Conservation (phyloP, 805 yeast species). For the Pichia nanzhaoensis region DNA sequence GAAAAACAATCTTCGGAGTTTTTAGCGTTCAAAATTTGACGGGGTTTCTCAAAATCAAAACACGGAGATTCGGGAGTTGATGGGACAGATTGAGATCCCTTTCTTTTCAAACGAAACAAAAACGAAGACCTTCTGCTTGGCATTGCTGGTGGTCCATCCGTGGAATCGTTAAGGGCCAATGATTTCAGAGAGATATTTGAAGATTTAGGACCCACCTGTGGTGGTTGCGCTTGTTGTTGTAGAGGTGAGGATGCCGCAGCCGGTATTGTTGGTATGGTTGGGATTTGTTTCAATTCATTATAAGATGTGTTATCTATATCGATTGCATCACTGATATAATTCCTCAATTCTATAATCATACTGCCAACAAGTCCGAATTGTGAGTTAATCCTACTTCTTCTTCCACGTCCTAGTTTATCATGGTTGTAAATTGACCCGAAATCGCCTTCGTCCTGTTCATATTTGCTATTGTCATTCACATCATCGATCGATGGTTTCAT, state of each 20-base stretch:
- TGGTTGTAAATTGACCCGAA: neutral
- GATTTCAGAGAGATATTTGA: neutral
- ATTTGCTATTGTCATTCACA: neutral
- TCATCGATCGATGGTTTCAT: neutral
- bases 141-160: neutral
- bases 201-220: neutral
- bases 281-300: too few relatives aligned
- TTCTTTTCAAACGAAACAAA: constrained; percentile 1
- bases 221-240: neutral
- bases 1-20: neutral
- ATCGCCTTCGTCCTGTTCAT: neutral
- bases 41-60: constrained; percentile 3
- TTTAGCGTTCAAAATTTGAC: neutral
- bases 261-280: neutral
- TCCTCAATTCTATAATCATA: neutral
- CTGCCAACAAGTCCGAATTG: constrained; percentile 5
- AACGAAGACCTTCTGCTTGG: constrained; percentile 5
- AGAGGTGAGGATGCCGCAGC: neutral
- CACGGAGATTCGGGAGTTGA: constrained; percentile 4
- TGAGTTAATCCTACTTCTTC: neutral
- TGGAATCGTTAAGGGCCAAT: neutral
- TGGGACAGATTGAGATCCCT: constrained; percentile 4
- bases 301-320: too few relatives aligned
- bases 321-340: neutral
- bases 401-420: neutral